Base-by-base conservation (phyloP, 1,139 yeast genomes). In the Candida sanyaensis region DNA sequence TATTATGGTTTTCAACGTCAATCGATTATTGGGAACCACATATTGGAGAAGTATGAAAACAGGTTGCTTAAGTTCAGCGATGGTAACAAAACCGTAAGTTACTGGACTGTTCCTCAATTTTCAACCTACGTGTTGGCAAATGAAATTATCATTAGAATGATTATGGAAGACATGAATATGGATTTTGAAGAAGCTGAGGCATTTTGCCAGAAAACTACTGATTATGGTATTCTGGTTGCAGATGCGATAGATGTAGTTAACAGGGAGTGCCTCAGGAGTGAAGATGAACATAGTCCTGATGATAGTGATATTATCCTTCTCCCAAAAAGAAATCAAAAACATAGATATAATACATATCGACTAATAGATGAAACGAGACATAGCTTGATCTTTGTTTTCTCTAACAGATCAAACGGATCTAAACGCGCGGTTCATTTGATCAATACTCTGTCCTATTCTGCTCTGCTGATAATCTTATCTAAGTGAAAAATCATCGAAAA, bases 1-100 rank as follows among this genome's bases (percentile, higher is more conserved):
- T 86, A 77, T 57, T 77, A 78, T 55, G 92, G 92, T 0, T 63
- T 78, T 37, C 71, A 73, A 50, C 66, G 90, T 46, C 88, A 85
- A 53, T 69, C 77, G 47, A 61, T 68, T 12, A 73, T 86, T 1
- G 77, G 85, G 1, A 60, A 63, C 27, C 53, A 64, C 49, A 71
- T 79, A 41, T 50, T 64, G 34, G 54, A 64, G 27, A 53, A 62
- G 42, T 73, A 55, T 57, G 53, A 61, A 37, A 51, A 58, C 1
- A 56, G 69, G 37, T 57, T 81, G 8, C 48, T 59, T 7, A 51
- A 51, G 6, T 59, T 69, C 5, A 56, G 59, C 5, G 51, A 48
- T 21, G 62, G 55, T 13, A 77, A 78, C 53, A 65, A 69, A 12
- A 79, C 83, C 0, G 63, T 85, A 3, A 65, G 69, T 38, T 86